phyloP scores from a whole-genome alignment of 805 yeast genomes.

The Saccharomycopsis schoenii region DNA sequence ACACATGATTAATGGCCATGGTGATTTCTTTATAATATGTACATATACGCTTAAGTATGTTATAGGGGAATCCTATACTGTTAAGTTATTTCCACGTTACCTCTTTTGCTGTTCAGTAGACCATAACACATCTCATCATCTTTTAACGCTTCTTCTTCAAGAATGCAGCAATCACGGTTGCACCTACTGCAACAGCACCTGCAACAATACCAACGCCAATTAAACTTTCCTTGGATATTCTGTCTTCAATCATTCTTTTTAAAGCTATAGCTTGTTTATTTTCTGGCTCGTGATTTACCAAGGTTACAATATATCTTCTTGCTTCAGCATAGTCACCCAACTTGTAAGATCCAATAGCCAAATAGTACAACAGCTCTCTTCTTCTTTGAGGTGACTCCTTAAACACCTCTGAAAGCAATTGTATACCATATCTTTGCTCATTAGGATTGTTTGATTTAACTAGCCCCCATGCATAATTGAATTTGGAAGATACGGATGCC shows the following conservation, averaged over 20 bases:
- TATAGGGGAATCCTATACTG: not conserved
- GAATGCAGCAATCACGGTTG: constrained; percentile 44
- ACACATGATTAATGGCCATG: too few species aligned
- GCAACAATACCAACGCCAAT: constrained; percentile 83
- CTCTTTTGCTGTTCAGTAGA: too few species aligned
- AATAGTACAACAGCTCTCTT: constrained; percentile 80
- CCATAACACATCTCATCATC: not conserved
- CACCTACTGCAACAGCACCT: constrained; percentile 77
- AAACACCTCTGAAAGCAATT: constrained; percentile 57
- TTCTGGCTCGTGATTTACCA: constrained; percentile 73
- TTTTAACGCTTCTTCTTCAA: constrained; percentile 26
- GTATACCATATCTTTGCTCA: constrained; percentile 73
- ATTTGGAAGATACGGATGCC: constrained; percentile 73
- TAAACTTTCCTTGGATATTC: constrained; percentile 77
- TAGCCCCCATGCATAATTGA: constrained; percentile 95
- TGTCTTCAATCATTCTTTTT: constrained; percentile 71
- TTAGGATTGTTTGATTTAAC: constrained; percentile 55
- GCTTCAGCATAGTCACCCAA: constrained; percentile 82
- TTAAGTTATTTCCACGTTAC: too few species aligned
- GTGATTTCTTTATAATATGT: too few species aligned
- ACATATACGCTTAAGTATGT: too few species aligned
- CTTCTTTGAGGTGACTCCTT: constrained; percentile 74
- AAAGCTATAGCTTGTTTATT: constrained; percentile 68
- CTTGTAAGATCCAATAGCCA: constrained; percentile 81
- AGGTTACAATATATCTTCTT: constrained; percentile 70